Evolutionary conservation across 495 filamentous ascomycete genomes (phyloP), one percentile per base, ranked within the genome.

Genomic region (Trichoderma parareesei): DNA sequence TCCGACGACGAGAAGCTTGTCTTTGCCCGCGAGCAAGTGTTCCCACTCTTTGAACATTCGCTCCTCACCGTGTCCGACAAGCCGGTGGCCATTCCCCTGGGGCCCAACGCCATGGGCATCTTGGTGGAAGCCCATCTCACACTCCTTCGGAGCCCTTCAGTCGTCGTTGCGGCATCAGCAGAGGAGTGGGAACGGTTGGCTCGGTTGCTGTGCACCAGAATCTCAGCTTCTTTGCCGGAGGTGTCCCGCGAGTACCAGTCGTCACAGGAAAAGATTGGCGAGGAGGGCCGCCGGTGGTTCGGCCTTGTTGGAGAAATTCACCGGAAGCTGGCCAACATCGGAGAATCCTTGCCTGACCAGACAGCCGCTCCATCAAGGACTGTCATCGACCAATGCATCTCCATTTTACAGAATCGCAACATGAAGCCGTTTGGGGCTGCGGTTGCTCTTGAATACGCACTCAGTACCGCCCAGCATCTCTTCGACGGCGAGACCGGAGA

Each of bases 361-460:
- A 40, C 73, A 35, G 64, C 57, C 3, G 11, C 38, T 1, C 62
- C 68, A 0, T 75, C 74, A 0, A 11, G 14, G 27, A 20, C 4
- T 2, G 38, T 66, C 16, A 27, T 62, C 0, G 7, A 35, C 10
- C 59, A 55, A 3, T 60, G 60, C 33, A 62, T 68, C 10, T 60
- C 71, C 5, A 53, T 82, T 14, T 59, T 82, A 18, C 61, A 69
- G 8, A 73, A 73, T 4, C 79, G 89, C 60, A 90, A 92, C 67
- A 91, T 90, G 55, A 94, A 94, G 69, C 89, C 91, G 0, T 96
- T 90, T 69, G 90, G 88, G 14, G 88, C 88, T 14, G 90, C 92
- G 20, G 83, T 82, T 5, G 79, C 86, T 4, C 70, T 94, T 4
- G 72, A 76, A 62, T 76, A 78, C 0, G 79, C 76, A 11, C 72